Base-by-base conservation (phyloP, 306 rosid species). In the Purshia tridentata region DNA sequence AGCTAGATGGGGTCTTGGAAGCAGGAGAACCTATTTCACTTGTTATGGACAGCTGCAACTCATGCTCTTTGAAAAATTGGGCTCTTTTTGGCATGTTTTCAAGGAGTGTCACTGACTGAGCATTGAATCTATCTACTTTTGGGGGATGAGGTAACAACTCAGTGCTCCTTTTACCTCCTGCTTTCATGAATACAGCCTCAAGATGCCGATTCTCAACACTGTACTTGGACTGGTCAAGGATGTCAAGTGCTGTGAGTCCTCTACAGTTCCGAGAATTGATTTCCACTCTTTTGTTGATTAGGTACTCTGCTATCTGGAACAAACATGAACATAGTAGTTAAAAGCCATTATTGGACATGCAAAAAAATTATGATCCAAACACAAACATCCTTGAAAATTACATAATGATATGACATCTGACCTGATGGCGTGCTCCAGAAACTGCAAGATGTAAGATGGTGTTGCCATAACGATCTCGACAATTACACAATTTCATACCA, bases 371-470 rank as follows among this genome's bases (percentile, higher is more conserved):
- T 29, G 35, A 29, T 29, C 35, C 35, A 29, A 29, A 29, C 35
- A 29, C 1, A 29, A 29, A 29, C 35, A 29, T 0, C 35, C 35
- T 29, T 29, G 35, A 29, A 29, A 29, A 29, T 29, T 29, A 29
- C 35, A 1, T 29, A 29, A 29, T 29, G 35, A 29, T 29, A 29
- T 29, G 35, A 29, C 2, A 29, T 58, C 75, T 87, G 47, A 91
- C 97, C 91, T 71, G 70, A 74, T 85, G 53, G 49, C 86, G 89
- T 47, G 80, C 88, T 12, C 69, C 77, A 4, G 14, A 67, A 42
- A 85, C 86, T 15, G 97, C 97, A 58, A 78, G 83, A 74, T 91
- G 97, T 22, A 91, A 79, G 50, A 72, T 82, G 29, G 72, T 89
- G 80, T 87, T 87, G 9, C 86, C 86, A 54, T 78, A 70, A 23